A percentile compares a stretch with the other conserved stretches of the same genome.
These are phyloP conservation scores for Roridomyces roridus DNA, from an alignment of 768 basidiomycete genomes.

Conservation along the genomic window DNA sequence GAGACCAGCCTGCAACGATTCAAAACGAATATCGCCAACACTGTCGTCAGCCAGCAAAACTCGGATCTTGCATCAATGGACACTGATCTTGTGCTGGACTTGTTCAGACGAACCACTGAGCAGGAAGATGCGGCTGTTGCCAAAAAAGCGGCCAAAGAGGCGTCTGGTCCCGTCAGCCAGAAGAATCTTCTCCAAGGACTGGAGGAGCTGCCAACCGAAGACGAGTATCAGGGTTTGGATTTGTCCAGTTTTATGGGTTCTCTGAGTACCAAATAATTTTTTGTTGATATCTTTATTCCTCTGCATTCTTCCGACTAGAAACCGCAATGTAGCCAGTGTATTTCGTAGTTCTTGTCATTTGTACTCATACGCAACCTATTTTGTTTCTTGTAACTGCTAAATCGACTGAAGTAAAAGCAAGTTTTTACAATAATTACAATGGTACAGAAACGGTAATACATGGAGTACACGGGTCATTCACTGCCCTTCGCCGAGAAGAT, in stretches of 20 bases:
- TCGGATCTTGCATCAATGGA: slow-evolving; percentile 94
- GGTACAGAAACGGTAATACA: too few species aligned
- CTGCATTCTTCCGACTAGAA: slow-evolving; percentile 17
- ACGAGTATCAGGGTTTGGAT: slow-evolving; percentile 90
- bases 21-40: slow-evolving; percentile 97
- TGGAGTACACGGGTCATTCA: too few species aligned
- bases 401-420: too few species aligned
- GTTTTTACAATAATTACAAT: too few species aligned
- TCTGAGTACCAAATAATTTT: slow-evolving; percentile 55
- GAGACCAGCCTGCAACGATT: slow-evolving; percentile 87
- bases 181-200: slow-evolving; percentile 89
- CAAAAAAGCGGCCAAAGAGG: slow-evolving; percentile 59
- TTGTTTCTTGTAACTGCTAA: not conserved
- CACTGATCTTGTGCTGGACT: slow-evolving; percentile 93
- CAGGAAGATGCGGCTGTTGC: slow-evolving; percentile 68
- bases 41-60: slow-evolving; percentile 97
- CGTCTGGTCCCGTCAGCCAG: slow-evolving; percentile 66
- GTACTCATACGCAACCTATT: slow-evolving; percentile 21
- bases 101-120: slow-evolving; percentile 85
- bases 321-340: slow-evolving; percentile 22
- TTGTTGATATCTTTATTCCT: slow-evolving; percentile 36
- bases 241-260: slow-evolving; percentile 89
- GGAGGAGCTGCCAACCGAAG: slow-evolving; percentile 90
- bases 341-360: slow-evolving; percentile 22
- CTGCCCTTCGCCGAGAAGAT: too few species aligned